Evolutionary conservation across 192 early-diverging fungal species (phyloP), one percentile per base, ranked within the genome.

Genomic region (Coemansia sp.): DNA sequence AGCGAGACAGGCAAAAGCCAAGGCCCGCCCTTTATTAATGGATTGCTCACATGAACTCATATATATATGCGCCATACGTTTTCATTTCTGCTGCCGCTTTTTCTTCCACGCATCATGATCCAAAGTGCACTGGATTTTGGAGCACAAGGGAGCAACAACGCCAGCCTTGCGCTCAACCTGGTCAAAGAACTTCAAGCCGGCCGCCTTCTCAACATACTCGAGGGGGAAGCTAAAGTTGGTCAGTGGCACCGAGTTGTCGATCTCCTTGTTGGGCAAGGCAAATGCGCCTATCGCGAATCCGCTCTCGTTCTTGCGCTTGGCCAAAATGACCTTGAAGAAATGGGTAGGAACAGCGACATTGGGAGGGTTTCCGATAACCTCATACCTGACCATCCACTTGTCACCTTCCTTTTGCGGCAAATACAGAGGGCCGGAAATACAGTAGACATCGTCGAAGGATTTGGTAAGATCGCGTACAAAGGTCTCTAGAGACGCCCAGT

Each of bases 301-400:
- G 0, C 39, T 15, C 21, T 82, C 79, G 39, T 69, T 67, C 37
- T 79, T 81, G 56, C 74, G 74, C 44, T 78, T 66, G 3, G 85
- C 90, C 68, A 92, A 63, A 26, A 94, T 86, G 18, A 92, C 86
- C 76, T 97, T 97, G 79, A 84, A 97, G 68, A 93, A 95, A 54
- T 95, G 93, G 4, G 93, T 95, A 5, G 94, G 93, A 2, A 97
- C 94, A 8, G 87, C 87, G 39, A 90, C 82, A 50, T 91, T 91
- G 19, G 92, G 91, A 21, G 90, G 87, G 48, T 82, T 78, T 0
- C 94, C 93, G 50, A 97, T 89, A 19, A 95, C 86, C 77, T 97
- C 85, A 59, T 93, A 92, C 36, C 84, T 88, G 10, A 94, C 84
- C 41, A 88, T 86, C 61, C 71, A 88, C 74, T 87, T 89, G 42